Conservation (phyloP, 2,329 filamentous ascomycete species). For the Exutisphaerella laricina region DNA sequence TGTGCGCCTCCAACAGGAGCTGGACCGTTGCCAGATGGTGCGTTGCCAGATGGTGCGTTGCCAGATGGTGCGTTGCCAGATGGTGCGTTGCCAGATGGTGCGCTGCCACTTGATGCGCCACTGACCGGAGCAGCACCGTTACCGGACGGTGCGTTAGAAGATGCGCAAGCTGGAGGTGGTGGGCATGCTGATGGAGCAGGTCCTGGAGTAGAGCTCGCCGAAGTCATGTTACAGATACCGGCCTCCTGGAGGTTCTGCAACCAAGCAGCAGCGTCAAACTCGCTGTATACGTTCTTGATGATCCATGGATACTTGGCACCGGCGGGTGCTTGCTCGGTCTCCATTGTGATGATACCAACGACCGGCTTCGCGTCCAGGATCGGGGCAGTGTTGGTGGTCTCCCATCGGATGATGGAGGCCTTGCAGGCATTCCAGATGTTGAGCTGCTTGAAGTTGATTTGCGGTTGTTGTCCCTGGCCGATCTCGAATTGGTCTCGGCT, state of each 20-base stretch:
- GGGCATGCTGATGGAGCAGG: no score
- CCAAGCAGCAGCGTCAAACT: conserved; percentile 33
- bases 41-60: no score
- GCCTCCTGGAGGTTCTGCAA: conserved; percentile 27
- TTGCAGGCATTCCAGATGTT: conserved; percentile 28
- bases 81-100: no score
- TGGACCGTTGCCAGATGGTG: no score
- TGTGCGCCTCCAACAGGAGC: no score
- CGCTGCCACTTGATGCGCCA: no score
- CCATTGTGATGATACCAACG: conserved; percentile 26
- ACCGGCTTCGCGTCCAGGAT: conserved; percentile 26
- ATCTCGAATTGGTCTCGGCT: conserved; percentile 24
- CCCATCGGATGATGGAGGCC: conserved; percentile 30
- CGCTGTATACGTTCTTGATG: conserved; percentile 29
- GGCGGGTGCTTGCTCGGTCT: conserved; percentile 16
- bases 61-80: no score
- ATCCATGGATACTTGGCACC: conserved; percentile 23
- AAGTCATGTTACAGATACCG: conserved; percentile 27
- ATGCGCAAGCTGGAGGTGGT: no score
- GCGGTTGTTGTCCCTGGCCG: conserved; percentile 29
- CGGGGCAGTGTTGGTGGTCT: conserved; percentile 27
- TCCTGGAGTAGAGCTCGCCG: no score
- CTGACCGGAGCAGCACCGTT: no score
- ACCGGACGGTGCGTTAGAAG: no score
- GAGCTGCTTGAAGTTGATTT: conserved; percentile 30